Conservation (phyloP, 805 yeast genomes). For the Candida vartiovaarae region DNA sequence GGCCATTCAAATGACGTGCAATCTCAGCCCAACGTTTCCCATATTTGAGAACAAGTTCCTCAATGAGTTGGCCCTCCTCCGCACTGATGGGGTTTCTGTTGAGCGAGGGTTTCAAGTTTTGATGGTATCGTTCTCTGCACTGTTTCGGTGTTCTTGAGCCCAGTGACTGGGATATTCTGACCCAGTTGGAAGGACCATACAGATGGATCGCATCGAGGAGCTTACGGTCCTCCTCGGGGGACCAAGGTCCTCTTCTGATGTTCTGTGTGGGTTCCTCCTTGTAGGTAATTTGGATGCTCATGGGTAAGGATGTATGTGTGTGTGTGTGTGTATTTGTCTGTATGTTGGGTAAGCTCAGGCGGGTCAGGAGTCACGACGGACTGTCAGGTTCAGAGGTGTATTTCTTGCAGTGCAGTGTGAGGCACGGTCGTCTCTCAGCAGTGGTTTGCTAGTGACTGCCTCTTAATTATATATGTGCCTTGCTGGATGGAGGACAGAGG, state of each 20-base stretch:
- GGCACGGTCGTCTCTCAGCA: no score
- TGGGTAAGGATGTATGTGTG: neutral
- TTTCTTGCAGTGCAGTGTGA: no score
- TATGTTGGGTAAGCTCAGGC: no score
- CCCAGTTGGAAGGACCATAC: slow-evolving; percentile 87
- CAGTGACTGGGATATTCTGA: slow-evolving; percentile 65
- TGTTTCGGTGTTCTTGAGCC: slow-evolving; percentile 84
- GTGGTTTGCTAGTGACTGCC: no score
- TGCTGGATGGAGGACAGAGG: no score
- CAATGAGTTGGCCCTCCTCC: slow-evolving; percentile 79
- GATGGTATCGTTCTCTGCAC: slow-evolving; percentile 87
- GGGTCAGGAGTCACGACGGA: no score
- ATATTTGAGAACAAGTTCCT: slow-evolving; percentile 65
- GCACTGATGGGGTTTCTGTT: slow-evolving; percentile 77
- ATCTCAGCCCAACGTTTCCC: slow-evolving; percentile 95
- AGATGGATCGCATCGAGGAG: slow-evolving; percentile 60
- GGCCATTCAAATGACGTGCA: slow-evolving; percentile 77
- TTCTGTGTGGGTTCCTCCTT: slow-evolving; percentile 2
- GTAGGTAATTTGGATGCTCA: neutral
- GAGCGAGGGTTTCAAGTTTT: slow-evolving; percentile 78
- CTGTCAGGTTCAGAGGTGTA: no score
- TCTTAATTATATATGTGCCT: no score
- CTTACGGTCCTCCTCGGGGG: slow-evolving; percentile 73
- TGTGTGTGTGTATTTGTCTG: slow-evolving; percentile 1
- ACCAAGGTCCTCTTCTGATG: slow-evolving; percentile 78